Evolutionary conservation across 768 basidiomycete genomes (phyloP).

Genomic region (Leccinum ochraceum): DNA sequence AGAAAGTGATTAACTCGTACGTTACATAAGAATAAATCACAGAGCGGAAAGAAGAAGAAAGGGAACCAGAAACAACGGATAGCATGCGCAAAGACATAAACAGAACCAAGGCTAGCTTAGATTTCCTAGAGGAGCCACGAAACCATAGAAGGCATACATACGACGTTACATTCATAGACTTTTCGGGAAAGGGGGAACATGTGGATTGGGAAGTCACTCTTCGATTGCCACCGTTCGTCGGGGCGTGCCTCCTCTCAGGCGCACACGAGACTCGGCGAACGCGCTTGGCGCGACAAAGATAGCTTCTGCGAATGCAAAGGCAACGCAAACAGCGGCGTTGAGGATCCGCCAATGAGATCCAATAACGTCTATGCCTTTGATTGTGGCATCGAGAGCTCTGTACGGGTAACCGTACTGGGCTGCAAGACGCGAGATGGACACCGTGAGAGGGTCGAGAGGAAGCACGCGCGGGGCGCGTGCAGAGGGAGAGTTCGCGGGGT

Average conservation of each 20-base stretch:
- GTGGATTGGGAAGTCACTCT: conserved; percentile 12
- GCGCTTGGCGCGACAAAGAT: conserved; percentile 49
- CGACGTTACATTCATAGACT: background rate
- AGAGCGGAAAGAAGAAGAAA: conserved; percentile 14
- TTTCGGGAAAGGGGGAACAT: background rate
- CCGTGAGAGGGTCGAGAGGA: conserved; percentile 61
- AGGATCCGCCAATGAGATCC: conserved; percentile 58
- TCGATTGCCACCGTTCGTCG: conserved; percentile 25
- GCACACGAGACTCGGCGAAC: conserved; percentile 32
- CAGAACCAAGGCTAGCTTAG: conserved; percentile 12
- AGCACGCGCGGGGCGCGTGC: conserved; percentile 25
- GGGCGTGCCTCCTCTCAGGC: conserved; percentile 24
- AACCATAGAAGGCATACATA: conserved; percentile 6
- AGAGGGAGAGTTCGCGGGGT: conserved; percentile 38
- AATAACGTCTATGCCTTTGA: conserved; percentile 51
- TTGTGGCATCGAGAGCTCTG: conserved; percentile 18
- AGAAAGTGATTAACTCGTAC: conserved; percentile 14
- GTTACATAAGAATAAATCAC: conserved; percentile 19
- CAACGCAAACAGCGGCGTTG: conserved; percentile 53
- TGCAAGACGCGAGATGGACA: conserved; percentile 64
- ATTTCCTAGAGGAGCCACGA: background rate
- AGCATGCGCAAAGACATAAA: conserved; percentile 19
- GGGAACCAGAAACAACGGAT: conserved; percentile 14
- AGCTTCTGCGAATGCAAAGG: conserved; percentile 70
- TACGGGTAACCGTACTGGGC: conserved; percentile 61